Percentiles rank a stretch among this genome's conserved stretches.
phyloP scores from a whole-genome alignment of 2,329 filamentous ascomycete species.

The Clonostachys solani region DNA sequence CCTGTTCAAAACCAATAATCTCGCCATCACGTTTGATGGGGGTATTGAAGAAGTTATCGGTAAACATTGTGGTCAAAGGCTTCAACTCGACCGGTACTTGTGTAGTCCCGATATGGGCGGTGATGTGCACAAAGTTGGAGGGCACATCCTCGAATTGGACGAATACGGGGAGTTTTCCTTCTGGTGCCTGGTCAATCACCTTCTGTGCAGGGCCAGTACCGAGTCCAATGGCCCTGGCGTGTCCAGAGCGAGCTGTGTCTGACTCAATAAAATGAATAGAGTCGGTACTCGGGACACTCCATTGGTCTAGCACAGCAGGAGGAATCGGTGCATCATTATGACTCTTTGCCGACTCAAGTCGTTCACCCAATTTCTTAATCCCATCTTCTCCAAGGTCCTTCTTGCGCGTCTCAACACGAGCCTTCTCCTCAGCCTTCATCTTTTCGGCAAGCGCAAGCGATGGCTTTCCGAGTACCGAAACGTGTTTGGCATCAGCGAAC shows the following conservation, averaged over 20 bases:
- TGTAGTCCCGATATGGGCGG: conserved; percentile 74
- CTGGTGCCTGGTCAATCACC: conserved; percentile 65
- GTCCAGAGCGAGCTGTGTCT: conserved; percentile 75
- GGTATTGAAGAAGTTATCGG: conserved; percentile 91
- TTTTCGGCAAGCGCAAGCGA: conserved; percentile 75
- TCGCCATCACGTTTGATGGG: conserved; percentile 76
- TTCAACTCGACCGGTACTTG: conserved; percentile 76
- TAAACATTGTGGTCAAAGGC: conserved; percentile 79
- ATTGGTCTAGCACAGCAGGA: conserved; percentile 71
- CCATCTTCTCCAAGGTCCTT: conserved; percentile 78
- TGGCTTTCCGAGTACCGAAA: conserved; percentile 84
- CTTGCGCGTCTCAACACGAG: conserved; percentile 73
- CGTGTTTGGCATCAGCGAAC: conserved; percentile 79
- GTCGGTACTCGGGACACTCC: conserved; percentile 78
- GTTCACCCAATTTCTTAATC: conserved; percentile 67
- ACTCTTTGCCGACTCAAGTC: conserved; percentile 77
- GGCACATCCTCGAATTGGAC: conserved; percentile 96
- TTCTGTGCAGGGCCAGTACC: conserved; percentile 68
- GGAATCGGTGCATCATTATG: conserved; percentile 90
- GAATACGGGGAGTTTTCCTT: conserved; percentile 68
- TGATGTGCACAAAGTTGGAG: conserved; percentile 87
- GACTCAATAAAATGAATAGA: conserved; percentile 95
- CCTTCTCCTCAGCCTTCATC: conserved; percentile 77
- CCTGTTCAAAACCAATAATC: conserved; percentile 81
- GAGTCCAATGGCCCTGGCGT: conserved; percentile 67